These are phyloP conservation scores for Carex pumila DNA, from an alignment of 176 grass and related monocot genomes.

Conservation along the genomic window DNA sequence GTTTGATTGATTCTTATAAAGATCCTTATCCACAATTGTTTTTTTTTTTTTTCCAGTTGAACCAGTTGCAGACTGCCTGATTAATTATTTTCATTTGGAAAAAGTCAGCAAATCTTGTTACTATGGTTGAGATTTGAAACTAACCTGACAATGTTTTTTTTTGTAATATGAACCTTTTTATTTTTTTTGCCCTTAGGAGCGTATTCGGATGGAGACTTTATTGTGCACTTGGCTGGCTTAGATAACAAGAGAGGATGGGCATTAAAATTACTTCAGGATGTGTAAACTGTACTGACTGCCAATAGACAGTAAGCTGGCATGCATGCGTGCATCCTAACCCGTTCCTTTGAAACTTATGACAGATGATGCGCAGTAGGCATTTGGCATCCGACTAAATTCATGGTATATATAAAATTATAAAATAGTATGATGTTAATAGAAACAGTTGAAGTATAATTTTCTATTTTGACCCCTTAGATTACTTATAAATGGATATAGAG, in stretches of 20 bases:
- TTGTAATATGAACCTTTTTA: background rate
- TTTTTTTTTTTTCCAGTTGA: background rate
- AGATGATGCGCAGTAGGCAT: background rate
- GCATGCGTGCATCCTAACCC: background rate
- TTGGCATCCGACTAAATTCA: background rate
- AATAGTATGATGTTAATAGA: background rate
- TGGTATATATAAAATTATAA: background rate
- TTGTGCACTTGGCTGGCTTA: slow-evolving; percentile 80
- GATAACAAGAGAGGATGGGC: slow-evolving; percentile 75
- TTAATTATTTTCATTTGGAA: background rate
- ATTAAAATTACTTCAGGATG: slow-evolving; percentile 42
- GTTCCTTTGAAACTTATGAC: background rate
- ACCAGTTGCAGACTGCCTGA: background rate
- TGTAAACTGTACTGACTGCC: slow-evolving; percentile 3
- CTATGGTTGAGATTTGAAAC: background rate
- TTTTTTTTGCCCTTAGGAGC: slow-evolving; percentile 26
- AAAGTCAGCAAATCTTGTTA: background rate
- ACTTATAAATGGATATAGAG: background rate
- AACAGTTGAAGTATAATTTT: background rate
- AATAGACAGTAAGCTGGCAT: background rate
- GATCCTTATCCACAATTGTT: background rate
- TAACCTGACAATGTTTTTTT: background rate
- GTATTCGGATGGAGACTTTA: slow-evolving; percentile 89
- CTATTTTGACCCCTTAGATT: background rate
- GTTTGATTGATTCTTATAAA: slow-evolving; percentile 4